Conservation (phyloP, 768 basidiomycete genomes). For the Lentinula detonsa region DNA sequence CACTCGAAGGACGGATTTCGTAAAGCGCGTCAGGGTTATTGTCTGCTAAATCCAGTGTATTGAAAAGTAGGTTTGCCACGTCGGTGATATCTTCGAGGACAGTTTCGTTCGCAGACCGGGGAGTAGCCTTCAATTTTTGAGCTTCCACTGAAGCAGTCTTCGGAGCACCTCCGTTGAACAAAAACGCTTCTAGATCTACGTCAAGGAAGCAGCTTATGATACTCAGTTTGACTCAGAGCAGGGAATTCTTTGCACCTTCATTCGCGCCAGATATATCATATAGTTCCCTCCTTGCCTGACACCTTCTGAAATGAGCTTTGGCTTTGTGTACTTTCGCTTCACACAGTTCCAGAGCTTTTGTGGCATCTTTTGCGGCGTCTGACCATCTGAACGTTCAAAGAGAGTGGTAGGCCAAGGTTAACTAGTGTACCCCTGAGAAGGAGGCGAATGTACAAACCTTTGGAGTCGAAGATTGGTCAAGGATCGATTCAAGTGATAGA, state of each 20-base stretch:
- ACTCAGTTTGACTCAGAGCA: neutral
- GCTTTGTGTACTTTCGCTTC: neutral
- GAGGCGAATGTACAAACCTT: conserved; percentile 2
- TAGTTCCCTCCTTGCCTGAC: neutral
- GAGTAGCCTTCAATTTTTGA: neutral
- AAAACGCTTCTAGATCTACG: neutral
- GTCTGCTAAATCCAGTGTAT: neutral
- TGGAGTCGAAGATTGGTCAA: conserved; percentile 7
- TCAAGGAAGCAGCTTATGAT: neutral
- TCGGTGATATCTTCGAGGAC: neutral
- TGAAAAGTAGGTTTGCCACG: neutral
- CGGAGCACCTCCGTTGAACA: neutral
- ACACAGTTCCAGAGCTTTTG: neutral
- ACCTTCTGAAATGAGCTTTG: neutral
- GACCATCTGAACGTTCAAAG: neutral
- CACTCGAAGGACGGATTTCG: neutral
- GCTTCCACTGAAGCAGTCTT: neutral
- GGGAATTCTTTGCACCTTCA: neutral
- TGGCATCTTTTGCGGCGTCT: neutral
- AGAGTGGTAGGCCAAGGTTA: neutral
- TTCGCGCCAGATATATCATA: neutral
- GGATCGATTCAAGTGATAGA: conserved; percentile 7
- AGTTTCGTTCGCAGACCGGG: neutral
- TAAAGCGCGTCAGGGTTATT: neutral
- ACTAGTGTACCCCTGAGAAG: neutral